phyloP scores from a whole-genome alignment of 352 stramenopile species.

The Pythium vanterpoolii region DNA sequence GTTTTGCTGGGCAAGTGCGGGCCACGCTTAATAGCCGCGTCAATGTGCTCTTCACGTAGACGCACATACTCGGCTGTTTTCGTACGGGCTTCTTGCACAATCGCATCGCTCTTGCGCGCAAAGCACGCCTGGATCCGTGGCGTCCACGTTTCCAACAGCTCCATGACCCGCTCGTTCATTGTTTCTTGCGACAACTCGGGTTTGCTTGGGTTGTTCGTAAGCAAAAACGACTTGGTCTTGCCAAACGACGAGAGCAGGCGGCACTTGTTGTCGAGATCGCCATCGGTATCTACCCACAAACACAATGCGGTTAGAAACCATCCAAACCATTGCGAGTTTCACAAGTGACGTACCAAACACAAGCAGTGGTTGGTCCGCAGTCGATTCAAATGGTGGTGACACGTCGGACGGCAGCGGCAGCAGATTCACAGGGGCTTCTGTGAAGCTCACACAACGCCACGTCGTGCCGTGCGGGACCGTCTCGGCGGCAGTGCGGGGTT shows the following conservation, averaged over 20 bases:
- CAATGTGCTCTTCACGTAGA: slow-evolving; percentile 5
- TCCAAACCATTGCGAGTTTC: background rate
- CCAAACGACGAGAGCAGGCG: slow-evolving; percentile 45
- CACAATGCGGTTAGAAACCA: background rate
- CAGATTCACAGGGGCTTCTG: slow-evolving; percentile 11
- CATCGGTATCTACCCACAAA: slow-evolving; percentile 35
- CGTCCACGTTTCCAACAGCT: slow-evolving; percentile 39
- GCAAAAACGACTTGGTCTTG: slow-evolving; percentile 32
- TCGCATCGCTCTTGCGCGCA: slow-evolving; percentile 39
- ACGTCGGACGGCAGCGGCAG: background rate
- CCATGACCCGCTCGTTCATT: slow-evolving; percentile 42
- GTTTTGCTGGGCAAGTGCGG: background rate
- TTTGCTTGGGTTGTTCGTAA: slow-evolving; percentile 15
- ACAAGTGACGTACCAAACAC: slow-evolving; percentile 25
- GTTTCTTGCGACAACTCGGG: slow-evolving; percentile 32
- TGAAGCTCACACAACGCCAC: slow-evolving; percentile 8
- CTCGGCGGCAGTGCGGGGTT: slow-evolving; percentile 23
- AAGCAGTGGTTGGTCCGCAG: slow-evolving; percentile 12
- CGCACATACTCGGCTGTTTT: slow-evolving; percentile 25
- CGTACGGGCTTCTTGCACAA: slow-evolving; percentile 40
- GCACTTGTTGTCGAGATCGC: slow-evolving; percentile 44
- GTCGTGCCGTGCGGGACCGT: slow-evolving; percentile 25
- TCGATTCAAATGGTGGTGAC: slow-evolving; percentile 14
- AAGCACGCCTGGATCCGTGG: slow-evolving; percentile 52
- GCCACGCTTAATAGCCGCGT: slow-evolving; percentile 1